Evolutionary conservation across 192 early-diverging fungal species (phyloP), one percentile per base, ranked within the genome.

Genomic region (Coemansia sp.): DNA sequence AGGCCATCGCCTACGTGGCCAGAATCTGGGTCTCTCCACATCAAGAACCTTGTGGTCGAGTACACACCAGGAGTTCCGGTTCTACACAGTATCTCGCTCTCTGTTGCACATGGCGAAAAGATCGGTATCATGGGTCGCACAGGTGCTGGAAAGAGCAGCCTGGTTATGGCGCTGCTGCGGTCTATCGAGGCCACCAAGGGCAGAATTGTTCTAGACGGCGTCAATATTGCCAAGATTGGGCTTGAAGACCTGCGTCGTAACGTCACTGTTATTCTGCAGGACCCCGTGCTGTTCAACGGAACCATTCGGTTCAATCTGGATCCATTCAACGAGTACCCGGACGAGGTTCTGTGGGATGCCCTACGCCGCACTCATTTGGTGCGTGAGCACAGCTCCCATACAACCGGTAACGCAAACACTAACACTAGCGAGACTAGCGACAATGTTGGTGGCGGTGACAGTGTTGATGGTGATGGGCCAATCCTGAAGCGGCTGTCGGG

Each of bases 221-320:
- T 91, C 19, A 88, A 94, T 56, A 91, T 92, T 47, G 60, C 84
- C 2, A 77, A 81, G 32, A 77, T 94, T 62, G 92, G 92, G 16
- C 68, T 93, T 47, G 84, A 85, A 41, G 89, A 93, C 48, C 76
- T 95, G 23, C 90, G 93, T 1, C 86, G 85, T 5, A 78, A 81
- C 9, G 64, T 95, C 50, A 90, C 89, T 11, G 92, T 94, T 59
- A 91, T 95, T 57, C 92, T 92, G 44, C 93, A 95, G 70, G 89
- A 91, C 19, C 85, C 89, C 0, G 75, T 61, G 10, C 37, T 85
- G 57, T 83, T 79, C 54, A 66, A 69, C 37, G 74, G 65, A 9
- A 75, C 72, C 0, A 69, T 94, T 18, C 85, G 94, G 23, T 88
- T 89, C 52, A 95, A 96, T 75, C 75, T 97, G 18, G 94, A 97